A percentile compares a stretch with the other conserved stretches of the same genome.
Conservation (phyloP, 257 asterid species). For the Ilex aquifolium region DNA sequence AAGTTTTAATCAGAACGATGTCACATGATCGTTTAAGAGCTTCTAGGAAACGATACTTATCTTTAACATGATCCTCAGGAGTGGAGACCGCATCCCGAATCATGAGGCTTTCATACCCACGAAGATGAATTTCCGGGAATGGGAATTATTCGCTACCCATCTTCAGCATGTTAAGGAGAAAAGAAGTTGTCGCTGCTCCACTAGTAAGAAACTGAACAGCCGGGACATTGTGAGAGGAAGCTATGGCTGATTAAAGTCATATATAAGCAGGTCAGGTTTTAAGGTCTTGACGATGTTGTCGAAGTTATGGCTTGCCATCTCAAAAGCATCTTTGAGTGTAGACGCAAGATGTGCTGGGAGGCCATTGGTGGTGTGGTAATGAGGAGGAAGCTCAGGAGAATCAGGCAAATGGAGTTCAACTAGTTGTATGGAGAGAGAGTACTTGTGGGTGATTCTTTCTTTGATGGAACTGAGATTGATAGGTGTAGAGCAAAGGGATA, state of each 20-base stretch:
- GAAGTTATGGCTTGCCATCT: constrained; percentile 33
- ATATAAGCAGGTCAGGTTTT: constrained; percentile 50
- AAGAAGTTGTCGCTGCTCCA: constrained; percentile 37
- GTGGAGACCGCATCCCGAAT: too few species aligned
- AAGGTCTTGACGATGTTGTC: constrained; percentile 33
- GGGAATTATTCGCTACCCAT: not conserved
- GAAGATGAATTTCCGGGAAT: constrained; percentile 24
- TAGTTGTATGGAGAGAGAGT: constrained; percentile 38
- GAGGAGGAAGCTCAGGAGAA: constrained; percentile 45
- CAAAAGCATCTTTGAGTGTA: constrained; percentile 34
- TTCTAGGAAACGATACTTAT: too few species aligned
- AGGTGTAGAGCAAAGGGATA: constrained; percentile 45
- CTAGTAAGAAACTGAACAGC: constrained; percentile 36
- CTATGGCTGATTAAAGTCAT: constrained; percentile 51
- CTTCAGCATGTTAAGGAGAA: not conserved
- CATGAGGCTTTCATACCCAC: constrained; percentile 33
- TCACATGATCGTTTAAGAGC: too few species aligned
- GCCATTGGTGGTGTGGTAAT: constrained; percentile 58
- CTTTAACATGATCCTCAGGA: too few species aligned
- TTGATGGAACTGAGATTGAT: constrained; percentile 34
- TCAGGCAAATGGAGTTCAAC: constrained; percentile 53
- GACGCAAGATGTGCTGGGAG: constrained; percentile 53
- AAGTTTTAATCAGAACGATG: constrained; percentile 40
- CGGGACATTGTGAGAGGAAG: constrained; percentile 28
- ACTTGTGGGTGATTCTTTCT: constrained; percentile 24